These are phyloP conservation scores for Acrodontium crateriforme DNA, from an alignment of 2,329 filamentous ascomycete species.

Conservation along the genomic window DNA sequence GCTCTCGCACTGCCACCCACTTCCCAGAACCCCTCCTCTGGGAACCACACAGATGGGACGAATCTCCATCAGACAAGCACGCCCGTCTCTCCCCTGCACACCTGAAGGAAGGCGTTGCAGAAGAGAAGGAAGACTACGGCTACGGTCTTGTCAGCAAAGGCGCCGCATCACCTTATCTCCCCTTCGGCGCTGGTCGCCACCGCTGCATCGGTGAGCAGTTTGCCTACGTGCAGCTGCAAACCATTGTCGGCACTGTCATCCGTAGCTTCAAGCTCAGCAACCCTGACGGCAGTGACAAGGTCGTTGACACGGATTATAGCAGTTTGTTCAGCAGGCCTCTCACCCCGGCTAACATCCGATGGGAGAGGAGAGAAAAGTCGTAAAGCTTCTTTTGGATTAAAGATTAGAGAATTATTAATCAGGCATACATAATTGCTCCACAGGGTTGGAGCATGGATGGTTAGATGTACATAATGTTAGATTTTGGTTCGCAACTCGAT, in stretches of 20 bases:
- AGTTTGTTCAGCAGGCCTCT: slow-evolving; percentile 36
- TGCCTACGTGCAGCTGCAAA: slow-evolving; percentile 81
- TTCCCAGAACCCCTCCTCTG: slow-evolving; percentile 74
- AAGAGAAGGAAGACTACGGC: slow-evolving; percentile 76
- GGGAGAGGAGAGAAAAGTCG: slow-evolving; percentile 50
- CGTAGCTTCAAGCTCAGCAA: slow-evolving; percentile 70
- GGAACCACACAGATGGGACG: slow-evolving; percentile 86
- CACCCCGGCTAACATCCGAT: slow-evolving; percentile 46
- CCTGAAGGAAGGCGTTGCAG: slow-evolving; percentile 19
- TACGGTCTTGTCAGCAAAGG: slow-evolving; percentile 91
- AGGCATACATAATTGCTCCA: no score
- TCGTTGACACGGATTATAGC: slow-evolving; percentile 56
- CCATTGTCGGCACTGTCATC: slow-evolving; percentile 65
- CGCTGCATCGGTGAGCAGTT: slow-evolving; percentile 96
- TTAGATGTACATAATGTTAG: no score
- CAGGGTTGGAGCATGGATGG: no score
- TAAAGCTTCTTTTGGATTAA: no score
- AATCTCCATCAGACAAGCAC: slow-evolving; percentile 36
- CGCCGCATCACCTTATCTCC: slow-evolving; percentile 75
- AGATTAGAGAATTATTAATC: no score
- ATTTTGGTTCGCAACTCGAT: no score
- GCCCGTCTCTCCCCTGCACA: slow-evolving; percentile 14
- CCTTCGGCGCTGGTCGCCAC: slow-evolving; percentile 85
- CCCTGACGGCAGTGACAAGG: slow-evolving; percentile 52
- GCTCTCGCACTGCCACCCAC: slow-evolving; percentile 54